Conservation (phyloP, 495 filamentous ascomycete species). For the Penicillium pancosmium region DNA sequence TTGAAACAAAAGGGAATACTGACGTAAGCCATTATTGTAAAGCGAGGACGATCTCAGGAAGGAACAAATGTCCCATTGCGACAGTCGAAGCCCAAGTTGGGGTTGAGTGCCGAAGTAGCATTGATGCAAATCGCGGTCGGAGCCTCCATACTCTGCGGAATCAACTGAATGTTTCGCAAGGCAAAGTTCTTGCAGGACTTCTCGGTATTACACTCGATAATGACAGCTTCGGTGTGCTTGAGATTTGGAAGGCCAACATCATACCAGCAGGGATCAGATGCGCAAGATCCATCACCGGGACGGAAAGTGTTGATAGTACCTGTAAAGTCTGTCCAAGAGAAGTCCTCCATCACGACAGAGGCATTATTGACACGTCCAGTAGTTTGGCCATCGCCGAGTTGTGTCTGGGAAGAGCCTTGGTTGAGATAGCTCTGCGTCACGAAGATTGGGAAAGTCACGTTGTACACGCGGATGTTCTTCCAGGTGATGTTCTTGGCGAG, state of each 20-base stretch:
- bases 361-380: slow-evolving; percentile 28
- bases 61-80: slow-evolving; percentile 37
- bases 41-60: not conserved
- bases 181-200: slow-evolving; percentile 39
- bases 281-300: slow-evolving; percentile 45
- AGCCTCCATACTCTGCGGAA: slow-evolving; percentile 35
- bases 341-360: slow-evolving; percentile 41
- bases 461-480: slow-evolving; percentile 45
- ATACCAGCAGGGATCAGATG: slow-evolving; percentile 46
- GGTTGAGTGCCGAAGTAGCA: slow-evolving; percentile 37
- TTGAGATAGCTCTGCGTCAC: slow-evolving; percentile 46
- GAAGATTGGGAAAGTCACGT: slow-evolving; percentile 50
- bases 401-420: slow-evolving; percentile 31
- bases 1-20: not conserved
- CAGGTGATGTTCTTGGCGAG: slow-evolving; percentile 45
- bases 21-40: too few relatives aligned
- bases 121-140: slow-evolving; percentile 39
- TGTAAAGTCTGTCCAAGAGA: slow-evolving; percentile 43
- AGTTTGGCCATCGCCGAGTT: slow-evolving; percentile 19
- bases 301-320: slow-evolving; percentile 42
- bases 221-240: slow-evolving; percentile 39
- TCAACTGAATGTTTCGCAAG: slow-evolving; percentile 32
- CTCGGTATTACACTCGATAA: slow-evolving; percentile 43
- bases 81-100: slow-evolving; percentile 38
- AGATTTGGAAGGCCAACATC: slow-evolving; percentile 36